Conservation (phyloP, 176 grass and related monocot species). For the Carex pumila region DNA sequence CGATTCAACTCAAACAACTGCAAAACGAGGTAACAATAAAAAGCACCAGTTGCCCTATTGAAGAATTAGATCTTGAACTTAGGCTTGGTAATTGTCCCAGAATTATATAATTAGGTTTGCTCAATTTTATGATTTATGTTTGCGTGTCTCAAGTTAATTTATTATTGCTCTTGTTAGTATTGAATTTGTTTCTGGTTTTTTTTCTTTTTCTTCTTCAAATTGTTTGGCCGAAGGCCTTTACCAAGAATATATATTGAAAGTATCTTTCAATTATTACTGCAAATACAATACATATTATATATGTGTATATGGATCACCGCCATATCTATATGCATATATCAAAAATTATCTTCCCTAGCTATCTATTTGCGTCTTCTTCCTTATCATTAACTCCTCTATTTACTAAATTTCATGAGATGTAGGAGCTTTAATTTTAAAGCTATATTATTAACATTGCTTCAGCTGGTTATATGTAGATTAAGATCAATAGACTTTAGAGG, state of each 20-base stretch:
- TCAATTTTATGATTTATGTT: conserved; percentile 6
- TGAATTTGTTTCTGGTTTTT: background rate
- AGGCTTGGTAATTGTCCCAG: conserved; percentile 53
- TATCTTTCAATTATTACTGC: background rate
- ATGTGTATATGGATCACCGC: background rate
- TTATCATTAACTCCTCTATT: background rate
- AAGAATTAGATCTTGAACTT: conserved; percentile 69
- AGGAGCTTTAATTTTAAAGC: too few relatives aligned
- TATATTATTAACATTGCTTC: too few relatives aligned
- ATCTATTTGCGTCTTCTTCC: background rate
- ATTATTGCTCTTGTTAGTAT: conserved; percentile 10
- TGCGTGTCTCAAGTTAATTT: background rate
- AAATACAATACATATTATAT: background rate
- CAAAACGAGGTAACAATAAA: conserved; percentile 22
- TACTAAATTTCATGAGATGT: background rate
- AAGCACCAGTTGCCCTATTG: conserved; percentile 27
- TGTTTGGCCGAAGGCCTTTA: conserved; percentile 20
- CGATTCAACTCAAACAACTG: conserved; percentile 22
- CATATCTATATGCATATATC: background rate
- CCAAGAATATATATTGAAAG: background rate
- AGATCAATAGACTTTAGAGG: too few relatives aligned
- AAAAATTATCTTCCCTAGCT: background rate
- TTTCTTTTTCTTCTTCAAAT: background rate
- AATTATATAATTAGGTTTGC: conserved; percentile 20
- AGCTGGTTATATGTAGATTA: too few relatives aligned